Evolutionary conservation across 148 eudicot genomes (phyloP).

Genomic region (Rhododendron ovatum): DNA sequence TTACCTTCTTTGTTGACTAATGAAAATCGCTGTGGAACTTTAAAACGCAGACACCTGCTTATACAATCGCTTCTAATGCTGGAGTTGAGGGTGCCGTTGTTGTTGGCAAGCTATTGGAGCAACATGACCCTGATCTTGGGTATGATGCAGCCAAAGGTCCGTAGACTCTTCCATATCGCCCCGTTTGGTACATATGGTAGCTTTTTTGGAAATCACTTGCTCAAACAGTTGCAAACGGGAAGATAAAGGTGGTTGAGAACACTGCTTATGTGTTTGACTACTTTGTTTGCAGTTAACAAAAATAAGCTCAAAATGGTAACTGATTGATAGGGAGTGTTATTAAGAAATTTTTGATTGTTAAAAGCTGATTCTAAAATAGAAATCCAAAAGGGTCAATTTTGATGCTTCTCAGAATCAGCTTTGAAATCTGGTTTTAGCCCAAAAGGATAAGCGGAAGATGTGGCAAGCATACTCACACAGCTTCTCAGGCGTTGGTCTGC

Average conservation of each 20-base stretch:
- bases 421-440: not conserved
- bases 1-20: too few species aligned
- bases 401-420: not conserved
- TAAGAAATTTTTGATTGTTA: not conserved
- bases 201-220: not conserved
- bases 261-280: not conserved
- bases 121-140: conserved; percentile 74
- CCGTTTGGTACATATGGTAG: not conserved
- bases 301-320: not conserved
- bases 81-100: conserved; percentile 94
- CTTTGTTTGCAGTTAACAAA: not conserved
- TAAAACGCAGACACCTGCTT: conserved; percentile 47
- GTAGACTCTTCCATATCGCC: not conserved
- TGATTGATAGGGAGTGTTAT: not conserved
- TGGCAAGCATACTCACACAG: not conserved
- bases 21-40: not conserved
- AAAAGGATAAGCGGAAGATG: not conserved
- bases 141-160: conserved; percentile 95
- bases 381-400: not conserved
- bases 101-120: conserved; percentile 81
- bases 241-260: not conserved
- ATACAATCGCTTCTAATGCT: conserved; percentile 82
- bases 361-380: not conserved
- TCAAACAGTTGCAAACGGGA: not conserved
- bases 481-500: not conserved